Conservation (phyloP, 331 rosid genomes). For the Saraca asoca region DNA sequence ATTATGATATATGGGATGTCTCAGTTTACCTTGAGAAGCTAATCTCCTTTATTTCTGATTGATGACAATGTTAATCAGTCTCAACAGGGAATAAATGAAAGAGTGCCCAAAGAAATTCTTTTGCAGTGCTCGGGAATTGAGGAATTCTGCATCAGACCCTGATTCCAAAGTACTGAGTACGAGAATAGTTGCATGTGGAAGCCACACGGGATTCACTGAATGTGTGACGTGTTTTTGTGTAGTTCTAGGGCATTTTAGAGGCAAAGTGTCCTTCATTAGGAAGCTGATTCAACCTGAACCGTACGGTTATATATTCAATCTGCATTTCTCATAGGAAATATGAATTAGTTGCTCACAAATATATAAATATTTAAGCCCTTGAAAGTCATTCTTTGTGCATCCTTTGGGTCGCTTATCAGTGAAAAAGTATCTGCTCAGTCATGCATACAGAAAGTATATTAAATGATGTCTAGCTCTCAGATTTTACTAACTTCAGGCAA, state of each 20-base stretch:
- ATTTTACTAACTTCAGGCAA: no score
- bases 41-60: conserved; percentile 3
- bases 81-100: neutral
- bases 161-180: neutral
- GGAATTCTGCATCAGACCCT: neutral
- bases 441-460: no score
- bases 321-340: no score
- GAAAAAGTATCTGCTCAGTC: conserved; percentile 5
- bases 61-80: conserved; percentile 10
- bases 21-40: conserved; percentile 28
- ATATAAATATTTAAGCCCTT: neutral
- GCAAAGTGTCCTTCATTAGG: neutral
- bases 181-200: conserved; percentile 10
- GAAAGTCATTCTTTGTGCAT: neutral
- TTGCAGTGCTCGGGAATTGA: neutral
- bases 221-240: conserved; percentile 22
- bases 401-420: neutral
- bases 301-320: no score
- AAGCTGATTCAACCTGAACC: conserved; percentile 3
- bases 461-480: no score
- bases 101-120: conserved; percentile 5
- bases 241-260: conserved; percentile 1
- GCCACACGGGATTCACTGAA: conserved; percentile 25
- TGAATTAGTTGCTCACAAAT: neutral
- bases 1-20: neutral